Percentiles rank a stretch among this genome's conserved stretches.
Evolutionary conservation across 2,329 filamentous ascomycete genomes (phyloP).

Genomic region (Penicillium brevicompactum): DNA sequence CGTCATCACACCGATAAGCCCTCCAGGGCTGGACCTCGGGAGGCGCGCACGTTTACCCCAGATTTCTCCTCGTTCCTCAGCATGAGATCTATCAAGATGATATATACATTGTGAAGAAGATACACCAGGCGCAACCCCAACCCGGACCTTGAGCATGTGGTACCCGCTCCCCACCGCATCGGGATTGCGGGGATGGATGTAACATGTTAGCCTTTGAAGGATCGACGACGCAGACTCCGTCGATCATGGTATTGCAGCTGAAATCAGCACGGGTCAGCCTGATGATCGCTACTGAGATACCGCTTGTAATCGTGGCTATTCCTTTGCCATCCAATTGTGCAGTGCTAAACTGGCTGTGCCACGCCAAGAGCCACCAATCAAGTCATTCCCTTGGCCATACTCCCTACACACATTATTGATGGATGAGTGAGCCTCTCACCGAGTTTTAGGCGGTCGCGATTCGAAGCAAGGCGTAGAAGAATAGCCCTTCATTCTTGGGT

Average conservation of each 20-base stretch:
- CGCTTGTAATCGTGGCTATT: background rate
- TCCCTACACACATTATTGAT: too few species aligned
- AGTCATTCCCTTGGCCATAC: too few species aligned
- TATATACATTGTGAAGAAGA: too few species aligned
- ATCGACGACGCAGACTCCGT: slow-evolving; percentile 10
- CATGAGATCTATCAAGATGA: too few species aligned
- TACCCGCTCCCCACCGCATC: background rate
- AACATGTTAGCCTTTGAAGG: background rate
- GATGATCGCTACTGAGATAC: background rate
- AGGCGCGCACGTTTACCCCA: background rate
- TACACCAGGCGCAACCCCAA: too few species aligned
- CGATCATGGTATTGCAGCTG: slow-evolving; percentile 4
- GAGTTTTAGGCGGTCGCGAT: background rate
- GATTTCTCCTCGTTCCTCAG: background rate
- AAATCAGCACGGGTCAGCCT: background rate
- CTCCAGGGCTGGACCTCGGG: too few species aligned
- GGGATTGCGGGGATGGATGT: slow-evolving; percentile 8
- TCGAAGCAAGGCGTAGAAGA: background rate
- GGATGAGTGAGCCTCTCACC: too few species aligned
- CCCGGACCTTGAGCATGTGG: background rate
- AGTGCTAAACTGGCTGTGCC: background rate
- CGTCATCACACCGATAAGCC: background rate
- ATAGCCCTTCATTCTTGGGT: background rate
- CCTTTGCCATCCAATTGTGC: background rate
- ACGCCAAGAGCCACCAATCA: background rate